A percentile compares a stretch with the other conserved stretches of the same genome.
Evolutionary conservation across 78 protist genomes (phyloP).

Genomic region (Protostelium mycophagum): DNA sequence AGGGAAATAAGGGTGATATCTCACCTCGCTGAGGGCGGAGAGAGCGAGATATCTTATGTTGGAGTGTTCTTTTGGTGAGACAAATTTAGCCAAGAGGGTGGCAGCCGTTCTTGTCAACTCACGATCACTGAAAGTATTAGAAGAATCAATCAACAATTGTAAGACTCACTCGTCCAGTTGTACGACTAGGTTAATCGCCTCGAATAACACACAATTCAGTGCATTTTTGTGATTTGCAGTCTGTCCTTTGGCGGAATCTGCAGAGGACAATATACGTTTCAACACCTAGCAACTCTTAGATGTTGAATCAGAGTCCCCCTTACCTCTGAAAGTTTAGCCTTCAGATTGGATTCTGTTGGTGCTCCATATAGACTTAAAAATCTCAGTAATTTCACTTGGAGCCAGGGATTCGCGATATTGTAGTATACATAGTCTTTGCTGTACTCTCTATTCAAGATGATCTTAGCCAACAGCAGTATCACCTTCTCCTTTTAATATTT

Average conservation of each 20-base stretch:
- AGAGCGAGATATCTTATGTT: slow-evolving; percentile 91
- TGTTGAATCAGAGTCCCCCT: not conserved
- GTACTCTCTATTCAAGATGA: slow-evolving; percentile 52
- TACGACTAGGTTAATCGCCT: slow-evolving; percentile 83
- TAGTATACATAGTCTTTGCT: slow-evolving; percentile 89
- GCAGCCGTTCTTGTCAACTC: slow-evolving; percentile 46
- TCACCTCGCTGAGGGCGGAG: slow-evolving; percentile 24
- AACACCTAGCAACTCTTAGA: slow-evolving; percentile 46
- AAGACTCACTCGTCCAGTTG: slow-evolving; percentile 56
- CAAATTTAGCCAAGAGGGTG: slow-evolving; percentile 70
- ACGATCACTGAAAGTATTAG: slow-evolving; percentile 33
- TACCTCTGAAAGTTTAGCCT: not conserved
- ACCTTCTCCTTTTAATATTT: not conserved
- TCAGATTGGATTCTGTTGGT: slow-evolving; percentile 45
- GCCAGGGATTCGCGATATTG: slow-evolving; percentile 88
- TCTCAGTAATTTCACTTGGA: slow-evolving; percentile 90
- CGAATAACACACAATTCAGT: slow-evolving; percentile 86
- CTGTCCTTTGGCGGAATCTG: slow-evolving; percentile 66
- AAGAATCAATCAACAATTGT: not conserved
- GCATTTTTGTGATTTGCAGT: slow-evolving; percentile 79
- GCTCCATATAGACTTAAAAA: slow-evolving; percentile 86
- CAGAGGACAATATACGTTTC: slow-evolving; percentile 55
- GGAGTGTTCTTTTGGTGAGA: slow-evolving; percentile 78
- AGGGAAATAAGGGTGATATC: not conserved
- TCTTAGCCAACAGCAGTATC: slow-evolving; percentile 9